Base-by-base conservation (phyloP, 805 yeast species). In the Nakazawaea laoshanensis region DNA sequence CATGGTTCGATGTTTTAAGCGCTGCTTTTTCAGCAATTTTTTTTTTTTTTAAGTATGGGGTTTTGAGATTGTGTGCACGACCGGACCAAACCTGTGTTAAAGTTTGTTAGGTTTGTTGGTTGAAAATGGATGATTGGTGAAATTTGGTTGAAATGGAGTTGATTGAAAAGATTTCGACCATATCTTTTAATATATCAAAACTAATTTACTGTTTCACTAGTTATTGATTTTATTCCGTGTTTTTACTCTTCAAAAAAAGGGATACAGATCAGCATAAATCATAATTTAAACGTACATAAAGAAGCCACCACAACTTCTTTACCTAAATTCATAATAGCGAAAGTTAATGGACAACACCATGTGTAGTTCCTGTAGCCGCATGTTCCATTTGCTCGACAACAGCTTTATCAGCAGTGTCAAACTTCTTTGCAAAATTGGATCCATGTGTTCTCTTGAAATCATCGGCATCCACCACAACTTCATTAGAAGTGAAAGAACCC, bases 1-100 rank as follows among this genome's bases (percentile, higher is more conserved):
- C 50, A 55, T 46, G 16, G 28, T 14, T 24, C 13, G 26, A 24
- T 24, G 8, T 20, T 11, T 20, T 9, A 20, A 20, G 23, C 11
- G 23, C 8, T 20, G 23, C 23, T 20, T 20, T 11, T 15, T 27
- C 14, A 30, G 8, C 10, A 9, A 9, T 20, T 20, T 9, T 20
- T 20, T 20, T 20, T 20, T 20, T 20, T 20, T 10, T 24, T 24
- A 24, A 24, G 13, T 24, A 8, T 8, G 13, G 26, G 9, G 13
- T 7, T 10, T 6, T 8, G 9, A 10, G 12, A 24, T 24, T 24
- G 10, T n/a, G n/a, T n/a, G n/a, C n/a, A 27, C n/a, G 13, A 27
- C 11, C 10, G n/a, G n/a, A n/a, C n/a, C n/a, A n/a, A n/a, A n/a
- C n/a, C n/a, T n/a, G n/a, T n/a, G n/a, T n/a, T n/a, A n/a, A n/a